Percentiles rank a stretch among this genome's conserved stretches.
phyloP scores from a whole-genome alignment of 768 basidiomycete genomes.

The Kwoniella dendrophila region DNA sequence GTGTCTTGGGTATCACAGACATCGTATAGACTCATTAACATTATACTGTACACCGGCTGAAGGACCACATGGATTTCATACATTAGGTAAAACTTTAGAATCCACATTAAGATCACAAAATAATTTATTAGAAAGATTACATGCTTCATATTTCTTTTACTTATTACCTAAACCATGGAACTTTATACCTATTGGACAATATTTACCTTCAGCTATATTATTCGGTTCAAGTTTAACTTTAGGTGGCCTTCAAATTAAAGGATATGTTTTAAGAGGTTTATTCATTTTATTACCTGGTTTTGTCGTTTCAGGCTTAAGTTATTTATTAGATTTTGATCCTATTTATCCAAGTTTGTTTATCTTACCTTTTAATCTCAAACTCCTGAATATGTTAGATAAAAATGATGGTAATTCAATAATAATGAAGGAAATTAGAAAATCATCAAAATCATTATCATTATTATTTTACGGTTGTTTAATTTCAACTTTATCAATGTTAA shows the following conservation, averaged over 20 bases:
- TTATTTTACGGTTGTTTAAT: constrained; percentile 84
- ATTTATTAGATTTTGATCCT: constrained; percentile 19
- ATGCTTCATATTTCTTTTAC: constrained; percentile 98
- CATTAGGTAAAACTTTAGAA: constrained; percentile 85
- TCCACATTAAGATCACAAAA: constrained; percentile 86
- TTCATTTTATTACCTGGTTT: constrained; percentile 57
- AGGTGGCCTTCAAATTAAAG: constrained; percentile 62
- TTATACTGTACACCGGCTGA: constrained; percentile 81
- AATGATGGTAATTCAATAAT: too few relatives aligned
- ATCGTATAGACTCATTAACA: constrained; percentile 91
- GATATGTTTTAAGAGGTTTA: constrained; percentile 70
- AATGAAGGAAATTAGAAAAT: not conserved
- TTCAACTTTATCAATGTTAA: constrained; percentile 81
- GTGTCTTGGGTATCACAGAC: constrained; percentile 61
- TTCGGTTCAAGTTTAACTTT: constrained; percentile 85
- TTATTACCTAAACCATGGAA: constrained; percentile 67
- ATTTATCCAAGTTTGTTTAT: constrained; percentile 57
- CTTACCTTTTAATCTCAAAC: not conserved
- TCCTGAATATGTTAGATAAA: too few relatives aligned
- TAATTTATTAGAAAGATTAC: constrained; percentile 91
- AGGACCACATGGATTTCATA: constrained; percentile 94
- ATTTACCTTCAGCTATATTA: constrained; percentile 82
- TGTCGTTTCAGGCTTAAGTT: constrained; percentile 14
- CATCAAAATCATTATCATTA: constrained; percentile 65
- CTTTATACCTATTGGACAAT: constrained; percentile 88